Evolutionary conservation across 140 eudicot species (phyloP).

Genomic region (Flaveria floridana): DNA sequence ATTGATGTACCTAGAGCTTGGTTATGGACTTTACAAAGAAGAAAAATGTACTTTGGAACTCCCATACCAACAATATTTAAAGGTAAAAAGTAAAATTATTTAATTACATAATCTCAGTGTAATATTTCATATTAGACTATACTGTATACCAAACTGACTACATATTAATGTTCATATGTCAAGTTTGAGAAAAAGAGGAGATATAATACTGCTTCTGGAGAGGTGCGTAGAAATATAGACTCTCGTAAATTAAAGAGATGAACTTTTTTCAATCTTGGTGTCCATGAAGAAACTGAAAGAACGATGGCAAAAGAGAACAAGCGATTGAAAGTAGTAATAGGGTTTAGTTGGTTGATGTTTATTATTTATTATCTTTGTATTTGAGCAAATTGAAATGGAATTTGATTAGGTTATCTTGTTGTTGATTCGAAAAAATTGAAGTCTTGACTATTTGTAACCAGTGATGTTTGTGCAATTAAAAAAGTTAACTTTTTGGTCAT

Average conservation of each 20-base stretch:
- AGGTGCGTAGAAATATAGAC: conserved; percentile 52
- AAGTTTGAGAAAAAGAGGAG: conserved; percentile 73
- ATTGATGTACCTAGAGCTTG: conserved; percentile 80
- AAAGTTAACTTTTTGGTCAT: too few relatives aligned
- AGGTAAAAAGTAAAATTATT: conserved; percentile 45
- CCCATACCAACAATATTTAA: conserved; percentile 87
- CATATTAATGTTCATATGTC: conserved; percentile 14
- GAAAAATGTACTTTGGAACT: conserved; percentile 88
- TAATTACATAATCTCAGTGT: neutral
- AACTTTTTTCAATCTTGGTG: neutral
- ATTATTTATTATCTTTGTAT: too few relatives aligned
- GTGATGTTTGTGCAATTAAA: too few relatives aligned
- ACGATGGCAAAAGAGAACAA: too few relatives aligned
- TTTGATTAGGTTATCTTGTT: too few relatives aligned
- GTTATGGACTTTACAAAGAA: conserved; percentile 89
- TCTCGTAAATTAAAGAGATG: neutral
- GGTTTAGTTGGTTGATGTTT: too few relatives aligned
- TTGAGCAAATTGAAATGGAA: too few relatives aligned
- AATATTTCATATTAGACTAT: neutral
- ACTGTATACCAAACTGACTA: conserved; percentile 10
- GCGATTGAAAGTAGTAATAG: too few relatives aligned
- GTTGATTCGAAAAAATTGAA: too few relatives aligned
- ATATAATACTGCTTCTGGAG: conserved; percentile 97
- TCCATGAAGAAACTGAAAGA: too few relatives aligned
- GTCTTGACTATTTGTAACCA: too few relatives aligned